phyloP scores from a whole-genome alignment of 352 stramenopile genomes.

The Globisporangium uncinulatum region DNA sequence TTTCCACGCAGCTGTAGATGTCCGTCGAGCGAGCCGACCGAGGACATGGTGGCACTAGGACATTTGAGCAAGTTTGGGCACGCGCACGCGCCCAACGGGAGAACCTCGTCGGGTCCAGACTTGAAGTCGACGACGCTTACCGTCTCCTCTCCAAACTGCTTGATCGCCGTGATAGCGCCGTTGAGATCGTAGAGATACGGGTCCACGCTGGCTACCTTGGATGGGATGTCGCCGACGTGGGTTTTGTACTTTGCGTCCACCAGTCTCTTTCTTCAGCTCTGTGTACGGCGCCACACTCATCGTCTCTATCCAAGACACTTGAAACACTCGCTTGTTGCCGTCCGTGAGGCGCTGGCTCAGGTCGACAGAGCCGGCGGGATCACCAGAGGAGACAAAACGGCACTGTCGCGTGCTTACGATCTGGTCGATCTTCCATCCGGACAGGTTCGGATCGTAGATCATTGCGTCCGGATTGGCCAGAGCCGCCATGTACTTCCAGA shows the following conservation, averaged over 20 bases:
- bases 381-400: conserved; percentile 30
- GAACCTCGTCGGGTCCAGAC: conserved; percentile 22
- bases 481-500: conserved; percentile 91
- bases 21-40: conserved; percentile 50
- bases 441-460: conserved; percentile 38
- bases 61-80: conserved; percentile 93
- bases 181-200: conserved; percentile 91
- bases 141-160: conserved; percentile 83
- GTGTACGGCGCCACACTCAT: conserved; percentile 69
- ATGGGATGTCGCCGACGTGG: conserved; percentile 27
- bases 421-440: conserved; percentile 46
- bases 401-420: conserved; percentile 54
- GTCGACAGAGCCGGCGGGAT: conserved; percentile 14
- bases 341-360: conserved; percentile 16
- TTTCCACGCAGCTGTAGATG: conserved; percentile 89
- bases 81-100: conserved; percentile 90
- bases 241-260: conserved; percentile 38
- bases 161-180: conserved; percentile 79
- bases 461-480: conserved; percentile 19
- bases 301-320: conserved; percentile 56
- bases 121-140: conserved; percentile 71
- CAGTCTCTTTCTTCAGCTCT: conserved; percentile 54
- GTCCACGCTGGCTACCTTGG: conserved; percentile 50
- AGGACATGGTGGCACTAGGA: conserved; percentile 90
- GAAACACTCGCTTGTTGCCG: conserved; percentile 47